phyloP scores from a whole-genome alignment of 2,329 filamentous ascomycete genomes.

The Fusarium sp. region DNA sequence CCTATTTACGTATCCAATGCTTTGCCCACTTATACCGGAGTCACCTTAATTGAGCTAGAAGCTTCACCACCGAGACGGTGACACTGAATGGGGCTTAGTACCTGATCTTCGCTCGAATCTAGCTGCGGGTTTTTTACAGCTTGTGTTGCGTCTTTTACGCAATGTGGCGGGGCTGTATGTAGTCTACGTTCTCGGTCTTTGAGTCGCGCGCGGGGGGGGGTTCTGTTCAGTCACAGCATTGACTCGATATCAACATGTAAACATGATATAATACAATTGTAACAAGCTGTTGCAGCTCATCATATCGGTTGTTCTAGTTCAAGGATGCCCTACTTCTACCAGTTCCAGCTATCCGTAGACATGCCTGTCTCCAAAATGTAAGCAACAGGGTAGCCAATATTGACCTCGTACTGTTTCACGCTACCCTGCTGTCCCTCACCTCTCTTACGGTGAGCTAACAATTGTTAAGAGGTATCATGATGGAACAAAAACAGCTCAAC shows the following conservation, averaged over 20 bases:
- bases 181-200: conserved; percentile 19
- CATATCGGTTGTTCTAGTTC: neutral
- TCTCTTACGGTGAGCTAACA: conserved; percentile 16
- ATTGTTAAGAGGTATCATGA: conserved; percentile 28
- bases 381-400: neutral
- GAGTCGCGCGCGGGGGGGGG: conserved; percentile 17
- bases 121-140: conserved; percentile 34
- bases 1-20: conserved; percentile 16
- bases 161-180: conserved; percentile 37
- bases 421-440: conserved; percentile 1
- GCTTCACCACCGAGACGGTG: conserved; percentile 26
- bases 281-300: neutral
- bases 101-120: conserved; percentile 31
- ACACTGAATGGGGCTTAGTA: conserved; percentile 27
- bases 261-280: neutral
- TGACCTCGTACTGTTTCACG: neutral
- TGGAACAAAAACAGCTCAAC: conserved; percentile 4
- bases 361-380: neutral
- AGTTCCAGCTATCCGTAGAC: neutral
- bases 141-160: conserved; percentile 45
- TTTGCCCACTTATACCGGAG: conserved; percentile 32
- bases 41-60: conserved; percentile 31
- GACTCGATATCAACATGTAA: conserved; percentile 10
- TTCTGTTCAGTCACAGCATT: conserved; percentile 1
- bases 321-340: neutral